Conservation (phyloP, 1,284 basidiomycete genomes). For the Boletellus dicymbophilus region DNA sequence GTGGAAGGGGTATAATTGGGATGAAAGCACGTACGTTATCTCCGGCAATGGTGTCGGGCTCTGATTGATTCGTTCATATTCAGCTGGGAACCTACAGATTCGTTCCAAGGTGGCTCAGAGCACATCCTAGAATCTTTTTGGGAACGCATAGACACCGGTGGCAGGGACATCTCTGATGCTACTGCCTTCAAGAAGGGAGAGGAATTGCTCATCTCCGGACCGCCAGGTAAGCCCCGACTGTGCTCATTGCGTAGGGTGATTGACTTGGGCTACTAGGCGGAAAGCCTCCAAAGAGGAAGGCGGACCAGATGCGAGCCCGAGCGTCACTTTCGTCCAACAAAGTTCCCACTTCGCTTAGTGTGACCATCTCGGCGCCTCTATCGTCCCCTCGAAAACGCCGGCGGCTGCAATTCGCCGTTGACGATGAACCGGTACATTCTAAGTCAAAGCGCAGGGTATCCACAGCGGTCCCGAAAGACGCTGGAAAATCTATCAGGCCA, state of each 20-base stretch:
- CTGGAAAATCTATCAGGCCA: background rate
- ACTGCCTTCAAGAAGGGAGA: slow-evolving; percentile 56
- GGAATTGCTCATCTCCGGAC: slow-evolving; percentile 53
- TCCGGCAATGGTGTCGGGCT: background rate
- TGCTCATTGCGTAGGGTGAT: background rate
- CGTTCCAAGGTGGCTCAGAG: slow-evolving; percentile 57
- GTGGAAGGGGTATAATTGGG: slow-evolving; percentile 69
- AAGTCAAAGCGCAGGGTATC: slow-evolving; percentile 17
- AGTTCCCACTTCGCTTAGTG: slow-evolving; percentile 7
- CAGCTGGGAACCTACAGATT: slow-evolving; percentile 71
- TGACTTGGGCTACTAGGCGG: slow-evolving; percentile 17
- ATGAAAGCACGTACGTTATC: slow-evolving; percentile 67
- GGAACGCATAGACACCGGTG: slow-evolving; percentile 50
- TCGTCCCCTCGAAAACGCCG: slow-evolving; percentile 27
- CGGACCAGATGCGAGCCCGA: slow-evolving; percentile 5
- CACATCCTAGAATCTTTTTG: slow-evolving; percentile 62
- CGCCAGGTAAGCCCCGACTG: slow-evolving; percentile 46
- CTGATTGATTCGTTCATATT: slow-evolving; percentile 7
- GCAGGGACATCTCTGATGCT: slow-evolving; percentile 51
- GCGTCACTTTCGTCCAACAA: slow-evolving; percentile 6
- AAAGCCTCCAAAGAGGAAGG: slow-evolving; percentile 26
- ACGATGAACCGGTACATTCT: slow-evolving; percentile 6
- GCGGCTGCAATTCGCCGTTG: slow-evolving; percentile 6
- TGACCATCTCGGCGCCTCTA: slow-evolving; percentile 22
- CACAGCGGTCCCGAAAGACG: slow-evolving; percentile 7